Conservation (phyloP, 2,329 filamentous ascomycete species). For the Paecilomyces niveus region DNA sequence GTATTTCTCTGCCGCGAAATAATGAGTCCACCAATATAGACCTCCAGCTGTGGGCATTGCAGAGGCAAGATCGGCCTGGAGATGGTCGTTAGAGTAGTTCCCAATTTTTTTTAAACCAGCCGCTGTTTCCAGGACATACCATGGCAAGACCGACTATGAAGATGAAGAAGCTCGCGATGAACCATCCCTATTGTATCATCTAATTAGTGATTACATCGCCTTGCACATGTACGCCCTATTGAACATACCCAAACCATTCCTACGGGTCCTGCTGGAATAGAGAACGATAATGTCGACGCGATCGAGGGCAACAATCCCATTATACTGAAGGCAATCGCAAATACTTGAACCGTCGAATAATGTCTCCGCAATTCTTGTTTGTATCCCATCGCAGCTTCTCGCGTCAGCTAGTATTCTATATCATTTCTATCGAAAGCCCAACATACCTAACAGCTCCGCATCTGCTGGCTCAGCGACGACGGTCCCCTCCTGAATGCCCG, state of each 20-base stretch:
- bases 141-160: constrained; percentile 55
- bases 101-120: not conserved
- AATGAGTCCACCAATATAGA: constrained; percentile 55
- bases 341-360: constrained; percentile 57
- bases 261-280: constrained; percentile 52
- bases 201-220: not conserved
- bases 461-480: constrained; percentile 15
- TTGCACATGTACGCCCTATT: not conserved
- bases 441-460: constrained; percentile 18
- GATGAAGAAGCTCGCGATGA: constrained; percentile 51
- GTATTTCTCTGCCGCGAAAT: constrained; percentile 48
- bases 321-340: constrained; percentile 54
- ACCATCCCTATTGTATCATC: constrained; percentile 41
- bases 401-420: not conserved
- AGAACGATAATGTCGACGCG: constrained; percentile 52
- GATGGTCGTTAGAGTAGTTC: not conserved
- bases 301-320: constrained; percentile 58
- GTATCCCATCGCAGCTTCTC: constrained; percentile 36
- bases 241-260: constrained; percentile 53
- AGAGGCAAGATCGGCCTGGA: constrained; percentile 43
- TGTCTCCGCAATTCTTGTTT: constrained; percentile 57
- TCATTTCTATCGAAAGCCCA: not conserved
- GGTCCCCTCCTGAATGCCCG: constrained; percentile 4
- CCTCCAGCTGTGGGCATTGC: constrained; percentile 55
- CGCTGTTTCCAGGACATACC: constrained; percentile 30